Conservation (phyloP, 108 stramenopile genomes). For the Mayamaea pseudoterrestris region DNA sequence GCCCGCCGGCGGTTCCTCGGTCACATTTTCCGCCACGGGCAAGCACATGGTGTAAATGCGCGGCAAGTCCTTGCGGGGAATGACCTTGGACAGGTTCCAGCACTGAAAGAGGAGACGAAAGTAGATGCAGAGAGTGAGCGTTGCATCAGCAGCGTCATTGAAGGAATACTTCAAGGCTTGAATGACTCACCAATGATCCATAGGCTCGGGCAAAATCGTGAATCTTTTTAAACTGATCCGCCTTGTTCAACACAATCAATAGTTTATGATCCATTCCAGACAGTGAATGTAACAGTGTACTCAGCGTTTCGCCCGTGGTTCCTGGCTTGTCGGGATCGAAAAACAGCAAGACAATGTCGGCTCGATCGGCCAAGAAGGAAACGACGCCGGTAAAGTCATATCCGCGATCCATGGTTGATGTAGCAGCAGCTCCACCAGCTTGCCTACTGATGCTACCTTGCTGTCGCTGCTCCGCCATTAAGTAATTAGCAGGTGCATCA, state of each 20-base stretch:
- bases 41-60: slow-evolving; percentile 98
- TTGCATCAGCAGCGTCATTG: no score
- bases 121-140: no score
- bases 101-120: no score
- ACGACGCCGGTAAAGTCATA: slow-evolving; percentile 96
- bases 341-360: slow-evolving; percentile 96
- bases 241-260: slow-evolving; percentile 97
- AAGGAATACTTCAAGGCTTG: no score
- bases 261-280: slow-evolving; percentile 99
- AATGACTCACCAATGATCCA: slow-evolving; percentile 88
- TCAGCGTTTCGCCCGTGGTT: slow-evolving; percentile 97
- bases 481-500: slow-evolving; percentile 50
- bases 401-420: slow-evolving; percentile 77
- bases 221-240: slow-evolving; percentile 83
- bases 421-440: not conserved
- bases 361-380: slow-evolving; percentile 94
- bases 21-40: slow-evolving; percentile 25
- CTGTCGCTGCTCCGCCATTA: slow-evolving; percentile 2
- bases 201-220: slow-evolving; percentile 99
- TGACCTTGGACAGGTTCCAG: slow-evolving; percentile 97
- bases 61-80: slow-evolving; percentile 91
- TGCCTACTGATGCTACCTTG: not conserved
- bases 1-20: not conserved
- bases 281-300: slow-evolving; percentile 80
- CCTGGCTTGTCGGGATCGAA: slow-evolving; percentile 96